These are phyloP conservation scores for Cyclostephanos invisitatus DNA, from an alignment of 108 stramenopile species.

Conservation along the genomic window DNA sequence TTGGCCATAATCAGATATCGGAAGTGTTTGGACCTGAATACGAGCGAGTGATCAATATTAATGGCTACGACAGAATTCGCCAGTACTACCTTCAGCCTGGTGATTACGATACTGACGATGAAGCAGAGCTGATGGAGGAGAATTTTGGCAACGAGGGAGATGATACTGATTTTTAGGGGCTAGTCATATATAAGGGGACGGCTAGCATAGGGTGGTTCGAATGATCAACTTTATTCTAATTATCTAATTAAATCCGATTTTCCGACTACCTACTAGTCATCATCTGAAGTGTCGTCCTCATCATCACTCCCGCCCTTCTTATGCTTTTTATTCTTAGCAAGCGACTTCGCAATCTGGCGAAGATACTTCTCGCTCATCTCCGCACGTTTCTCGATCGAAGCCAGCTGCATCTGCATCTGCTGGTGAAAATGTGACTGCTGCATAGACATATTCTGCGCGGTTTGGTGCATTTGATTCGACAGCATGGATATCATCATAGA, in stretches of 20 bases:
- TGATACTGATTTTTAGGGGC: neutral
- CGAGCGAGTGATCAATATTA: neutral
- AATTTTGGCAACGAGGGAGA: neutral
- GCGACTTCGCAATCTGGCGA: neutral
- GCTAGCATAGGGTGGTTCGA: neutral
- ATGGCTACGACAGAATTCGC: constrained; percentile 1
- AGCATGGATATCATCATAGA: neutral
- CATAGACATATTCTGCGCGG: neutral
- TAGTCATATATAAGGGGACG: neutral
- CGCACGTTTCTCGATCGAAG: neutral
- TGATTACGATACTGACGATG: constrained; percentile 1
- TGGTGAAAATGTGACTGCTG: neutral
- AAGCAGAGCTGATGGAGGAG: neutral
- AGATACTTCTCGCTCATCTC: neutral
- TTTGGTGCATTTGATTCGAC: too few relatives aligned
- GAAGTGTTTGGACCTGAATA: constrained; percentile 15
- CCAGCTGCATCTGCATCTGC: neutral
- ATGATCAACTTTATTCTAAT: neutral
- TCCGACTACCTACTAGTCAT: neutral
- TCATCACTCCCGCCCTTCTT: neutral
- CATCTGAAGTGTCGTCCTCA: neutral
- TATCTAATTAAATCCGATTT: neutral
- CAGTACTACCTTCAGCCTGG: constrained; percentile 5
- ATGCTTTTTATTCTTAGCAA: neutral
- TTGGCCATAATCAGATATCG: constrained; percentile 11